Percentiles rank a stretch among this genome's conserved stretches.
phyloP scores from a whole-genome alignment of 139 green algal species.

The Closterium sp. region DNA sequence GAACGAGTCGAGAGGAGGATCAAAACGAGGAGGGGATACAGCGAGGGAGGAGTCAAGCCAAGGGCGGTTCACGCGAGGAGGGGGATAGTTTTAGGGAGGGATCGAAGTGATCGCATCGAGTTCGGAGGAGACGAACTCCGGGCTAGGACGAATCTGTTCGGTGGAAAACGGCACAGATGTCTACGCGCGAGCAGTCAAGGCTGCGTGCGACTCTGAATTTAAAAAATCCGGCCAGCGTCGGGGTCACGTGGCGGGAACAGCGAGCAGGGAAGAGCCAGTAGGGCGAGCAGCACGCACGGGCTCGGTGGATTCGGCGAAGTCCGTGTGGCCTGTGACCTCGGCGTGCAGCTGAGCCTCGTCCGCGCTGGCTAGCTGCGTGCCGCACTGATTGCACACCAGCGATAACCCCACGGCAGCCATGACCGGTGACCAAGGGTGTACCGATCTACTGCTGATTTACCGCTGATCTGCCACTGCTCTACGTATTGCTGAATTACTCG shows the following conservation, averaged over 20 bases:
- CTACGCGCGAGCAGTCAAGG: background rate
- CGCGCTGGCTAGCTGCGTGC: conserved; percentile 53
- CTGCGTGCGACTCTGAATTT: background rate
- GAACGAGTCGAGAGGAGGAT: background rate
- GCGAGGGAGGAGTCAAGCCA: background rate
- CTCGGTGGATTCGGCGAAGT: conserved; percentile 80
- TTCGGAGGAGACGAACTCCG: no score
- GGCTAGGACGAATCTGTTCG: no score
- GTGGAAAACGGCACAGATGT: background rate
- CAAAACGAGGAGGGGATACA: background rate
- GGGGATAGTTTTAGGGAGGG: background rate
- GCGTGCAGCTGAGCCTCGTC: conserved; percentile 73
- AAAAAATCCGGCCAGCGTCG: background rate
- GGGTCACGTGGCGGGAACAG: background rate
- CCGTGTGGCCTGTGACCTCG: conserved; percentile 69
- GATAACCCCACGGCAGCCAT: conserved; percentile 20
- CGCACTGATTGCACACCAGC: conserved; percentile 49
- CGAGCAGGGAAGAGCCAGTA: no score
- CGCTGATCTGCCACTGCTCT: no score
- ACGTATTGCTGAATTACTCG: background rate
- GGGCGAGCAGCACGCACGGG: conserved; percentile 19
- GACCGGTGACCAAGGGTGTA: no score
- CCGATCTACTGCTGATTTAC: no score
- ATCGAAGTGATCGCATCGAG: no score
- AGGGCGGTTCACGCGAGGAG: background rate